phyloP scores from a whole-genome alignment of 2,329 filamentous ascomycete species.

The Alternaria conjuncta region DNA sequence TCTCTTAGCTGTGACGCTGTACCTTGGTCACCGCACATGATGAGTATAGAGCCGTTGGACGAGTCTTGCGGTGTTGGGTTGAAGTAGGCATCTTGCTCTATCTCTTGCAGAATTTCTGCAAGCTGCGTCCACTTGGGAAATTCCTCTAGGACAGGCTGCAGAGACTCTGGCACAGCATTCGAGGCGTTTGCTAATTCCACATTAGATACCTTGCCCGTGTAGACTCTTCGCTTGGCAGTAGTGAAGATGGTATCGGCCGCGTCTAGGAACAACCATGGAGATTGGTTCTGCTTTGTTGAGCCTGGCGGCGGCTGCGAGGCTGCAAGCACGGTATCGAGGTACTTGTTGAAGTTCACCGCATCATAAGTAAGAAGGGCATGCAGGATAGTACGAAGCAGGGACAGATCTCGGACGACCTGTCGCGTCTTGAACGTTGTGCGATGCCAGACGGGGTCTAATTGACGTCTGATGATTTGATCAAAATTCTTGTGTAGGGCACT shows the following conservation, averaged over 20 bases:
- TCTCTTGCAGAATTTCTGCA: slow-evolving; percentile 90
- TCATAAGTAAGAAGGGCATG: slow-evolving; percentile 84
- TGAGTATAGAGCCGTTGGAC: slow-evolving; percentile 88
- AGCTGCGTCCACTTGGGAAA: slow-evolving; percentile 92
- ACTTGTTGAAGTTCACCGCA: slow-evolving; percentile 87
- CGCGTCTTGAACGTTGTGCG: slow-evolving; percentile 92
- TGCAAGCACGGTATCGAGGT: slow-evolving; percentile 91
- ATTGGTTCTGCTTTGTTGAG: slow-evolving; percentile 85
- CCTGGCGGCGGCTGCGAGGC: slow-evolving; percentile 88
- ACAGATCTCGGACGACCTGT: slow-evolving; percentile 90
- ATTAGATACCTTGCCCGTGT: slow-evolving; percentile 72
- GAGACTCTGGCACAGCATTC: slow-evolving; percentile 62
- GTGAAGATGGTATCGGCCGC: slow-evolving; percentile 94
- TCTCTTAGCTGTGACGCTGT: slow-evolving; percentile 89
- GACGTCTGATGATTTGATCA: slow-evolving; percentile 83
- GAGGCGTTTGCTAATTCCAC: slow-evolving; percentile 57
- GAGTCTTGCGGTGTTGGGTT: slow-evolving; percentile 78
- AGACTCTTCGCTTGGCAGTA: slow-evolving; percentile 86
- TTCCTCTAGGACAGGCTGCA: slow-evolving; percentile 86
- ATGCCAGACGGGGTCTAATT: slow-evolving; percentile 97
- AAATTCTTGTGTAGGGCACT: slow-evolving; percentile 93
- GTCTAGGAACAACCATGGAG: slow-evolving; percentile 95
- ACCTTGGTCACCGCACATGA: slow-evolving; percentile 91
- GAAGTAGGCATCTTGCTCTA: slow-evolving; percentile 87
- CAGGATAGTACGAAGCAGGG: slow-evolving; percentile 80